phyloP scores from a whole-genome alignment of 2,329 filamentous ascomycete genomes.

The Nemania abortiva region DNA sequence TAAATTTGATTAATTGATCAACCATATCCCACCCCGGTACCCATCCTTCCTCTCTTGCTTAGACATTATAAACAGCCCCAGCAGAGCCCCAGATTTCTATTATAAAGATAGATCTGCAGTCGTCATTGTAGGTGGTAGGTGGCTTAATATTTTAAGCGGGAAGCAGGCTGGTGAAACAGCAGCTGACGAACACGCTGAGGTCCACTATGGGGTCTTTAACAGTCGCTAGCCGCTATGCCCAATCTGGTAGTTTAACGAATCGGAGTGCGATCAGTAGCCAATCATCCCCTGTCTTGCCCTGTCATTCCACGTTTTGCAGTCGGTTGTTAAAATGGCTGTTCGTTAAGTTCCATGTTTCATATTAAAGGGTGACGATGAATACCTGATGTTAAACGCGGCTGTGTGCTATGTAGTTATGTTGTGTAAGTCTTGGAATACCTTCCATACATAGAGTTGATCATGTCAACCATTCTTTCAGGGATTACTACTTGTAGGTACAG shows the following conservation, averaged over 20 bases:
- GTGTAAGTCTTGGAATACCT: too few relatives aligned
- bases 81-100: not conserved
- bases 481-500: not conserved
- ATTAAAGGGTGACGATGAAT: not conserved
- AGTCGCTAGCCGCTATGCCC: not conserved
- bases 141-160: slow-evolving; percentile 4
- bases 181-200: slow-evolving; percentile 22
- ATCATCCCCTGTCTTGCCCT: not conserved
- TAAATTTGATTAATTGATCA: not conserved
- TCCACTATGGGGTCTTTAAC: not conserved
- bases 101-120: slow-evolving; percentile 17
- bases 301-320: too few relatives aligned
- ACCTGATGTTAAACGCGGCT: too few relatives aligned
- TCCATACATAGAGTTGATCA: too few relatives aligned
- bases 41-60: not conserved
- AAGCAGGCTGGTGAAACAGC: slow-evolving; percentile 28
- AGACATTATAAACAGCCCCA: not conserved
- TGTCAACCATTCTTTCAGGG: too few relatives aligned
- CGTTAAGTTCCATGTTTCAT: not conserved
- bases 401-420: too few relatives aligned
- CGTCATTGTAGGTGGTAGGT: slow-evolving; percentile 10
- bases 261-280: not conserved
- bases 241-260: not conserved
- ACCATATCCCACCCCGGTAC: not conserved
- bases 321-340: not conserved